Evolutionary conservation across 495 filamentous ascomycete genomes (phyloP).

Genomic region (Pyronema omphalodes): DNA sequence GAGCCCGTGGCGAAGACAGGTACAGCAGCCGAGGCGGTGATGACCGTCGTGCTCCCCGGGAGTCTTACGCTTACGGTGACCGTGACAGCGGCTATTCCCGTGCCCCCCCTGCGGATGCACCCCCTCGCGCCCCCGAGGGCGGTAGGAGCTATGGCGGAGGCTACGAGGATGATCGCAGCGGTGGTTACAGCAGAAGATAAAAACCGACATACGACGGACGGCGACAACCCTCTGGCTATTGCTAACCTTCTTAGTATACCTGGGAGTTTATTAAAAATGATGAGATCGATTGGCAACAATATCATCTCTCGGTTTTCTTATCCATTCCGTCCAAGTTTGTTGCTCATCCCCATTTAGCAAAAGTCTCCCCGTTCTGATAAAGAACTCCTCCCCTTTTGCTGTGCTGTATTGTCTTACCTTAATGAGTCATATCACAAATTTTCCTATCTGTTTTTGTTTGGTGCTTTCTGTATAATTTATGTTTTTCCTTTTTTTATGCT

Average conservation of each 20-base stretch:
- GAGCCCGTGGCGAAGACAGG: slow-evolving; percentile 29
- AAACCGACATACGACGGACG: neutral
- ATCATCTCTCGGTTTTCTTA: slow-evolving; percentile 1
- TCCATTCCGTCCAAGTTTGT: neutral
- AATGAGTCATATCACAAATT: too few relatives aligned
- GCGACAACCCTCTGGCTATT: neutral
- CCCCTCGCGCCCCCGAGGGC: slow-evolving; percentile 39
- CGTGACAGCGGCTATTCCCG: slow-evolving; percentile 37
- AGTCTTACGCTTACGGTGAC: slow-evolving; percentile 26
- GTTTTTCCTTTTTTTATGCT: neutral
- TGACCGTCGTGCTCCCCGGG: slow-evolving; percentile 35
- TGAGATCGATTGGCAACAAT: neutral
- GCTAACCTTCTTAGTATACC: slow-evolving; percentile 3
- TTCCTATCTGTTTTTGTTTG: too few relatives aligned
- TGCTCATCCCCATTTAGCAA: neutral
- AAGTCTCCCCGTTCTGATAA: neutral
- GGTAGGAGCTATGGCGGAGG: slow-evolving; percentile 42
- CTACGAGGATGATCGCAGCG: slow-evolving; percentile 34
- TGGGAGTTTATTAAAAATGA: neutral
- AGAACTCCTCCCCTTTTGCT: neutral
- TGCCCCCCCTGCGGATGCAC: slow-evolving; percentile 29
- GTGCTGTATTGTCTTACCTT: neutral
- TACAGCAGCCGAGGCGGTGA: slow-evolving; percentile 28
- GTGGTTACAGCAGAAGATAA: slow-evolving; percentile 19
- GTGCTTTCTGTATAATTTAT: neutral